Evolutionary conservation across 2,329 filamentous ascomycete genomes (phyloP).

Genomic region (Arthrinium phaeospermum): DNA sequence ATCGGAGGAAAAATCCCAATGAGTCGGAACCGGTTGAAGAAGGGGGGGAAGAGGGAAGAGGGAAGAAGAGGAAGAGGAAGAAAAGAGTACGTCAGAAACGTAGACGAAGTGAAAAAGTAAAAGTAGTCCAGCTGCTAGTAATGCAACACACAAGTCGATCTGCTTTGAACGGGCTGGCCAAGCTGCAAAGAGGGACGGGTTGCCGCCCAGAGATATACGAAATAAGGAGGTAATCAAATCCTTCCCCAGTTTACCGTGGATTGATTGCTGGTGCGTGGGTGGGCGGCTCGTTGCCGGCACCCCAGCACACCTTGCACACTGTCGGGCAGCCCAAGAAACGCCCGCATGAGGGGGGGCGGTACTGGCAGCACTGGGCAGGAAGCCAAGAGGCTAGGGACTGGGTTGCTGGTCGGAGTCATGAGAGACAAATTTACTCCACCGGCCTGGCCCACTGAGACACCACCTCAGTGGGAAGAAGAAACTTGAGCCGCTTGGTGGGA

Average conservation of each 20-base stretch:
- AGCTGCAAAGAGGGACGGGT: conserved; percentile 1
- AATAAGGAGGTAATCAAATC: conserved; percentile 18
- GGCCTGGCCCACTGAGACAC: background rate
- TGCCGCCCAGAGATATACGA: conserved; percentile 18
- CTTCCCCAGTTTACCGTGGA: conserved; percentile 2
- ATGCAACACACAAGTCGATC: conserved; percentile 7
- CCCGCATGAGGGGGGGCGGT: background rate
- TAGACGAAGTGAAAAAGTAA: conserved; percentile 8
- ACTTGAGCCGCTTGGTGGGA: conserved; percentile 1
- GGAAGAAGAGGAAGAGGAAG: background rate
- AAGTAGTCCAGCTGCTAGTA: background rate
- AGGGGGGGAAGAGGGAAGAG: background rate
- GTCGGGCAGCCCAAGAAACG: background rate
- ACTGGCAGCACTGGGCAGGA: background rate
- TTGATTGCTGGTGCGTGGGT: conserved; percentile 8
- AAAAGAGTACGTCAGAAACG: conserved; percentile 10
- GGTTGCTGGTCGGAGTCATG: background rate
- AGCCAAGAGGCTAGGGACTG: background rate
- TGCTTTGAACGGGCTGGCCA: conserved; percentile 2
- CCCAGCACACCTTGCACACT: background rate
- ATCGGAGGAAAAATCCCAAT: background rate
- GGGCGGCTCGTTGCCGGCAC: conserved; percentile 1
- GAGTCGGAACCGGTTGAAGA: conserved; percentile 1
- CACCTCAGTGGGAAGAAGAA: background rate
- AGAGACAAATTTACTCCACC: conserved; percentile 5